Evolutionary conservation across 495 filamentous ascomycete species (phyloP).

Genomic region (Parathielavia appendiculata): DNA sequence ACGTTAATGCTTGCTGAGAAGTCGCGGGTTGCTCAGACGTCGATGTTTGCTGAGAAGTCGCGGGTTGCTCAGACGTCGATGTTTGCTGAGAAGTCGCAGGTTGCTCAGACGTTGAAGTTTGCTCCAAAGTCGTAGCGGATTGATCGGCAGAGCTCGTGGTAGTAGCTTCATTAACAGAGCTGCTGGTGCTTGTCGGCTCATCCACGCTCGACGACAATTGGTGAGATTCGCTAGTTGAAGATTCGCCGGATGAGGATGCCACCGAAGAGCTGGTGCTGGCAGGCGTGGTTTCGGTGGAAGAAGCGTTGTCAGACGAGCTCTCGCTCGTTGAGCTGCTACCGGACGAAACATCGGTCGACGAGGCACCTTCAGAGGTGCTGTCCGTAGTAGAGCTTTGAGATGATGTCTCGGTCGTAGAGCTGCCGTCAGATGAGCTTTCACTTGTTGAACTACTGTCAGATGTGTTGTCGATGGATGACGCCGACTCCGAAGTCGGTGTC

Average conservation of each 20-base stretch:
- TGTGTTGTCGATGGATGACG: not conserved
- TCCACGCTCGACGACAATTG: not conserved
- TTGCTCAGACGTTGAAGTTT: too few species aligned
- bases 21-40: too few species aligned
- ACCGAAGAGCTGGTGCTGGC: not conserved
- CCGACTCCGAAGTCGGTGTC: slow-evolving; percentile 4
- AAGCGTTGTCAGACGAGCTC: not conserved
- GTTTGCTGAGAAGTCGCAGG: too few species aligned
- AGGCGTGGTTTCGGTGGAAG: not conserved
- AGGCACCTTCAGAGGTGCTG: not conserved
- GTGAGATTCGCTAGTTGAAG: not conserved
- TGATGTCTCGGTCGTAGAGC: slow-evolving; percentile 1
- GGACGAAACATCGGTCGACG: not conserved
- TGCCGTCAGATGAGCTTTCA: slow-evolving; percentile 4
- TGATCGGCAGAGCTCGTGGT: not conserved
- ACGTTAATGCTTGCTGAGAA: too few species aligned
- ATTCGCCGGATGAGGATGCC: not conserved
- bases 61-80: too few species aligned
- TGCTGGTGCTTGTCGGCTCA: not conserved
- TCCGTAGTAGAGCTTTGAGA: slow-evolving; percentile 1
- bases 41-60: too few species aligned
- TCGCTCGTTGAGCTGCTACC: not conserved
- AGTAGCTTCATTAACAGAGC: not conserved
- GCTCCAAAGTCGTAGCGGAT: not conserved
- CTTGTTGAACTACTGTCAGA: slow-evolving; percentile 2